Evolutionary conservation across 2,329 filamentous ascomycete genomes (phyloP).

Genomic region (Colletotrichum sansevieriae): DNA sequence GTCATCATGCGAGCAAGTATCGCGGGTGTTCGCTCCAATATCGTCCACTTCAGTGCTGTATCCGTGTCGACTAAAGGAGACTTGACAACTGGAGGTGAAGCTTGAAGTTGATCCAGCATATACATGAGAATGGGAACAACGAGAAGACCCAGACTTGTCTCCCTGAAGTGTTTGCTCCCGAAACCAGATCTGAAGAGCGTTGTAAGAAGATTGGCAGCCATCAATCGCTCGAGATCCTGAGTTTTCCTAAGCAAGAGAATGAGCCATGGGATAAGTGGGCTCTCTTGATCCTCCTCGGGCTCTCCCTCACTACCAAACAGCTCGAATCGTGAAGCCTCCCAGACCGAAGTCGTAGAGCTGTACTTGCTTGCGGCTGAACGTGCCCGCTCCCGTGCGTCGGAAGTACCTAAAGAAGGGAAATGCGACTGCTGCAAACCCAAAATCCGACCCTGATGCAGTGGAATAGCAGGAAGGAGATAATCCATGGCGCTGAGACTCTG

Average conservation of each 20-base stretch:
- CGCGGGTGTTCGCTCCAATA: slow-evolving; percentile 79
- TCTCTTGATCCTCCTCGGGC: slow-evolving; percentile 73
- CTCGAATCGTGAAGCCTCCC: slow-evolving; percentile 51
- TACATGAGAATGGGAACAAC: slow-evolving; percentile 78
- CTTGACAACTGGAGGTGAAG: slow-evolving; percentile 29
- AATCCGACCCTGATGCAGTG: slow-evolving; percentile 52
- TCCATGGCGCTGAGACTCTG: slow-evolving; percentile 71
- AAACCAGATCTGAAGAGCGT: slow-evolving; percentile 78
- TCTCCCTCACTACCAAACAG: slow-evolving; percentile 48
- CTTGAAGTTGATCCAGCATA: slow-evolving; percentile 54
- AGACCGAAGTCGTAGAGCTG: slow-evolving; percentile 46
- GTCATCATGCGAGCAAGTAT: slow-evolving; percentile 84
- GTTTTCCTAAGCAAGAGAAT: slow-evolving; percentile 72
- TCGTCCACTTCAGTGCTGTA: slow-evolving; percentile 59
- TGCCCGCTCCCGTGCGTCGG: slow-evolving; percentile 54
- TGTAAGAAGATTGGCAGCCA: slow-evolving; percentile 77
- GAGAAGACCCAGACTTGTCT: slow-evolving; percentile 74
- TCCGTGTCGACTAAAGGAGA: slow-evolving; percentile 51
- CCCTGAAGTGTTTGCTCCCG: slow-evolving; percentile 70
- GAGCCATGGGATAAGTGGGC: slow-evolving; percentile 79
- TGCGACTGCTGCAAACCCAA: slow-evolving; percentile 53
- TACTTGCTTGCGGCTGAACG: slow-evolving; percentile 46
- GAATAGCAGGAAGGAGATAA: slow-evolving; percentile 70
- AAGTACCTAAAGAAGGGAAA: slow-evolving; percentile 67
- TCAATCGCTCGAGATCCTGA: slow-evolving; percentile 70